These are phyloP conservation scores for Brachypodium distachyon DNA, from an alignment of 202 grass and related monocot species.

Conservation along the genomic window DNA sequence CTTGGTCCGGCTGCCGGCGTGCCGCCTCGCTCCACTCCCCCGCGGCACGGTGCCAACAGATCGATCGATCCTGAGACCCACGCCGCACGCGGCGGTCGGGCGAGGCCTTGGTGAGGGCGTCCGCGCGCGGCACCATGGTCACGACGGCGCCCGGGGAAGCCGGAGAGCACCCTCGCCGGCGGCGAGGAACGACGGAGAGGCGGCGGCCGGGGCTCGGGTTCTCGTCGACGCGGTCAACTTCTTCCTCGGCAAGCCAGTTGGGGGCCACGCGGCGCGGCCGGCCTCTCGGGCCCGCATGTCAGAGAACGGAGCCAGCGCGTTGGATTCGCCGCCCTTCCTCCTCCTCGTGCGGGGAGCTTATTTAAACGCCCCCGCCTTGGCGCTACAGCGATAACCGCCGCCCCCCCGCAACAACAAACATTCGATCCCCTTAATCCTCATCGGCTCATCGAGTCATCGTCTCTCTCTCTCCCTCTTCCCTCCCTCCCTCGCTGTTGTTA, in stretches of 20 bases:
- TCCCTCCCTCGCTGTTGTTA: background rate
- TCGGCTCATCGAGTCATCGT: no score
- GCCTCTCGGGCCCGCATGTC: background rate
- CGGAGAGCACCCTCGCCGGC: background rate
- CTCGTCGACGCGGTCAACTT: background rate
- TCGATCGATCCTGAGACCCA: background rate
- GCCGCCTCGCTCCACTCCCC: background rate
- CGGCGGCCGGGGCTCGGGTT: background rate
- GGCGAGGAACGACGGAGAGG: background rate
- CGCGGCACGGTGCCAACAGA: background rate
- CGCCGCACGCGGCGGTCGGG: background rate
- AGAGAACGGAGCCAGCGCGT: background rate
- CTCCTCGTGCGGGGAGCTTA: background rate
- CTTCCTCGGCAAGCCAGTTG: background rate
- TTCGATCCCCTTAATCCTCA: background rate
- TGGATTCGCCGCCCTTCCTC: background rate
- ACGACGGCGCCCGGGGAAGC: background rate
- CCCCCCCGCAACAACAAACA: background rate
- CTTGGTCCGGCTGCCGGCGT: background rate
- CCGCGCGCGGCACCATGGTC: background rate
- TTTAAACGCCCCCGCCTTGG: conserved; percentile 6
- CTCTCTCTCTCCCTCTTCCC: background rate
- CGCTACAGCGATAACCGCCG: conserved; percentile 5
- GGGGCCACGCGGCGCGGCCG: background rate
- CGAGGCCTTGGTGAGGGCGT: background rate